Evolutionary conservation across 352 stramenopile genomes (phyloP).

Genomic region (Detonula confervacea): DNA sequence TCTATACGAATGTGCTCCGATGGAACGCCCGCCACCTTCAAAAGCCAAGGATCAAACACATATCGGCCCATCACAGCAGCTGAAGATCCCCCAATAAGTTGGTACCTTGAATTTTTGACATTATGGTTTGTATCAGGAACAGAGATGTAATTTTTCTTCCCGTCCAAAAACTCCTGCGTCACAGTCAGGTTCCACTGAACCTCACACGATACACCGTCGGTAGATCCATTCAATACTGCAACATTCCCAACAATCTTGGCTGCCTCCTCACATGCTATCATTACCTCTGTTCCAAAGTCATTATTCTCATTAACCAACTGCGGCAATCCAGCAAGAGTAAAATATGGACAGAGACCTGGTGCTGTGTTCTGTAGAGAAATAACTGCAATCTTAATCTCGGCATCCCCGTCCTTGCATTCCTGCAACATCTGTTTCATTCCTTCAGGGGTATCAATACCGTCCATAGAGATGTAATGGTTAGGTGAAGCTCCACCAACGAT

Average conservation of each 20-base stretch:
- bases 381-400: too few species aligned
- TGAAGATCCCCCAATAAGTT: slow-evolving; percentile 28
- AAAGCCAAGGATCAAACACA: slow-evolving; percentile 23
- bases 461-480: neutral
- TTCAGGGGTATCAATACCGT: too few species aligned
- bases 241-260: slow-evolving; percentile 13
- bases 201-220: slow-evolving; percentile 27
- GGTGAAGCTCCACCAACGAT: neutral
- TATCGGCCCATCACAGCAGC: slow-evolving; percentile 8
- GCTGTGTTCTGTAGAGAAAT: neutral
- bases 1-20: too few species aligned
- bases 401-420: too few species aligned
- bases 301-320: slow-evolving; percentile 22
- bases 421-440: too few species aligned
- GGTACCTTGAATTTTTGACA: slow-evolving; percentile 36
- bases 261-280: neutral
- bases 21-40: too few species aligned
- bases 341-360: neutral
- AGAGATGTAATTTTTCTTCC: slow-evolving; percentile 22
- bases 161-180: slow-evolving; percentile 1
- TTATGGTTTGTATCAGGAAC: slow-evolving; percentile 42
- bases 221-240: slow-evolving; percentile 1
- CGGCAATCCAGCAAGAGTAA: neutral
- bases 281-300: neutral
- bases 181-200: slow-evolving; percentile 17